These are phyloP conservation scores for Bigelowiella natans DNA, from an alignment of 78 protist genomes.

Conservation along the genomic window DNA sequence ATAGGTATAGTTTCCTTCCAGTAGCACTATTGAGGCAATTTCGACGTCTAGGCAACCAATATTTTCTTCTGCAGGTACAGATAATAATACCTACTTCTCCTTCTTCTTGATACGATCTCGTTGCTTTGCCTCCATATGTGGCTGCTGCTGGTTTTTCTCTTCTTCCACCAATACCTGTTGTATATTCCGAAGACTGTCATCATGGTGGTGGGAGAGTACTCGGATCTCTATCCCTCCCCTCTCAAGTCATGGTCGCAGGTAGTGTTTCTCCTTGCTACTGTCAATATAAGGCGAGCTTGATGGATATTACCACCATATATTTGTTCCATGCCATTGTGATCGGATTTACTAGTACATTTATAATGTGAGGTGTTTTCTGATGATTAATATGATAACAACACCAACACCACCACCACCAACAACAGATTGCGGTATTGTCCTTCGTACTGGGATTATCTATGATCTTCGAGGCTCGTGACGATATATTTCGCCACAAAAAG, in stretches of 20 bases:
- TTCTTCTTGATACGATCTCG: no score
- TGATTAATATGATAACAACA: no score
- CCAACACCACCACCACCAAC: no score
- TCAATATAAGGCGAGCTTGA: no score
- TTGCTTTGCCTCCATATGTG: no score
- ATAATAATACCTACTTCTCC: not conserved
- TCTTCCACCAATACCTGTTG: not conserved
- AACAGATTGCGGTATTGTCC: not conserved
- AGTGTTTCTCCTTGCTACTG: no score
- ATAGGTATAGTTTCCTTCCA: not conserved
- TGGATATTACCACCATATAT: no score
- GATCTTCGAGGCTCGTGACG: not conserved
- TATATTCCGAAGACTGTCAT: not conserved
- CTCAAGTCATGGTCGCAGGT: not conserved
- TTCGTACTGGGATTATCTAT: not conserved
- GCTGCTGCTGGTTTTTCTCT: not conserved
- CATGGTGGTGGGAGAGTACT: not conserved
- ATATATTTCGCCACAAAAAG: not conserved
- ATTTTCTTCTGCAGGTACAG: not conserved
- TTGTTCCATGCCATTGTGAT: no score
- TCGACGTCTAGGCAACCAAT: not conserved
- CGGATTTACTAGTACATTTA: no score
- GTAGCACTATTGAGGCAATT: not conserved
- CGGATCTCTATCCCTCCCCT: not conserved
- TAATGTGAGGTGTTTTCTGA: no score